A percentile compares a stretch with the other conserved stretches of the same genome.
Evolutionary conservation across 2,329 filamentous ascomycete species (phyloP).

Genomic region (Colletotrichum liriopes): DNA sequence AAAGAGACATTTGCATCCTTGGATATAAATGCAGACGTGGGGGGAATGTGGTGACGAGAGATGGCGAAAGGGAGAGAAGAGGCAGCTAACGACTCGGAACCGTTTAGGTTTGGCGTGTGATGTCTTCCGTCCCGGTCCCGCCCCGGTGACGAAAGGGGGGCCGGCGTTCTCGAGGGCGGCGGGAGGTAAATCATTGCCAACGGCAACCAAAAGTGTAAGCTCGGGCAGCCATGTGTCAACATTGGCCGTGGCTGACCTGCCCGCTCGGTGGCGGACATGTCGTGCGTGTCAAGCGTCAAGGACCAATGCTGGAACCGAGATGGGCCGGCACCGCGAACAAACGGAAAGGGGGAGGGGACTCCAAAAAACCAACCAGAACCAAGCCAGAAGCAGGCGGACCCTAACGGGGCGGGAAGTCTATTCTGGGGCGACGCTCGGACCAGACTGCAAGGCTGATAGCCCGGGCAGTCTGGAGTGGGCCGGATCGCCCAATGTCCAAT

Average conservation of each 20-base stretch:
- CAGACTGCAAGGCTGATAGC: slow-evolving; percentile 38
- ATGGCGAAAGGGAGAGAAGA: not conserved
- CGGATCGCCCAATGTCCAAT: slow-evolving; percentile 28
- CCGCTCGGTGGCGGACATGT: not conserved
- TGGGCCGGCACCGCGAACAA: not conserved
- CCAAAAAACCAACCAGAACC: slow-evolving; percentile 1
- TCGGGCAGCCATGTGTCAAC: no score
- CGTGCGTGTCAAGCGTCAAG: not conserved
- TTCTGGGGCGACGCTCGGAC: slow-evolving; percentile 27
- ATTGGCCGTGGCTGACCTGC: not conserved
- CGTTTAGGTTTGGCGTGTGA: not conserved
- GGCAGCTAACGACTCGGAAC: not conserved
- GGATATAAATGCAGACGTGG: not conserved
- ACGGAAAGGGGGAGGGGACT: not conserved
- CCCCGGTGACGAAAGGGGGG: not conserved
- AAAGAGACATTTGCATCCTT: slow-evolving; percentile 1
- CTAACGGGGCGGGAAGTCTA: slow-evolving; percentile 41
- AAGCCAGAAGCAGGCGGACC: slow-evolving; percentile 23
- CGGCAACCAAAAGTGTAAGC: not conserved
- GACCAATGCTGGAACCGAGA: not conserved
- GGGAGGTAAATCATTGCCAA: not conserved
- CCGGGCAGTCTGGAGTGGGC: slow-evolving; percentile 7
- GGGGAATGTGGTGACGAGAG: not conserved
- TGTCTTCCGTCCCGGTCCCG: not conserved
- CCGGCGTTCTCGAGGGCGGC: not conserved